Conservation (phyloP, 1,284 basidiomycete genomes). For the Lentinula novae-zelandiae region DNA sequence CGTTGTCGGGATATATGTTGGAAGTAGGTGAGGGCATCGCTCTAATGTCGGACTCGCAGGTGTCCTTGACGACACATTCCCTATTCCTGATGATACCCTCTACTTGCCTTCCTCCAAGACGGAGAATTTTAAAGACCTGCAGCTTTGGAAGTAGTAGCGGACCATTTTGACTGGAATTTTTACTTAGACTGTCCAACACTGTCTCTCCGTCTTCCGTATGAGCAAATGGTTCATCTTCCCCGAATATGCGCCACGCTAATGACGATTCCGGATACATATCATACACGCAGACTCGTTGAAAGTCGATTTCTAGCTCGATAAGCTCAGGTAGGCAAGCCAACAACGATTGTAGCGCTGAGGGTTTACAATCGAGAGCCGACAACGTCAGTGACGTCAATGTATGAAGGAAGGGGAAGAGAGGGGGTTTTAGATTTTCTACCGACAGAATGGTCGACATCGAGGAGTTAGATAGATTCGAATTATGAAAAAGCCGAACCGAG, state of each 20-base stretch:
- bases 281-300: conserved; percentile 29
- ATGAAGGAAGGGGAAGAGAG: conserved; percentile 26
- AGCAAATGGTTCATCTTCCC: background rate
- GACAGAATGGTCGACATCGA: background rate
- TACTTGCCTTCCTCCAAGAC: conserved; percentile 6
- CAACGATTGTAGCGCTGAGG: conserved; percentile 24
- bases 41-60: background rate
- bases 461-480: background rate
- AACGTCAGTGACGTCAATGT: conserved; percentile 40
- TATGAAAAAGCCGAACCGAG: conserved; percentile 2
- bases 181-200: background rate
- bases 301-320: conserved; percentile 43
- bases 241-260: conserved; percentile 14
- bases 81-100: conserved; percentile 11
- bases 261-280: conserved; percentile 28
- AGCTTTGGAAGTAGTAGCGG: conserved; percentile 11
- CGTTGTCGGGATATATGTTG: background rate
- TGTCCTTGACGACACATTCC: background rate
- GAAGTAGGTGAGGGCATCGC: background rate
- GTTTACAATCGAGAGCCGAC: conserved; percentile 39
- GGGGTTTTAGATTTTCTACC: conserved; percentile 14
- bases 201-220: background rate
- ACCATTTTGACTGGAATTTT: background rate
- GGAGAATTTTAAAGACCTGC: conserved; percentile 10
- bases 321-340: conserved; percentile 33